These are phyloP conservation scores for Streptanthus diversifolius DNA, from an alignment of 345 rosid genomes.

Conservation along the genomic window DNA sequence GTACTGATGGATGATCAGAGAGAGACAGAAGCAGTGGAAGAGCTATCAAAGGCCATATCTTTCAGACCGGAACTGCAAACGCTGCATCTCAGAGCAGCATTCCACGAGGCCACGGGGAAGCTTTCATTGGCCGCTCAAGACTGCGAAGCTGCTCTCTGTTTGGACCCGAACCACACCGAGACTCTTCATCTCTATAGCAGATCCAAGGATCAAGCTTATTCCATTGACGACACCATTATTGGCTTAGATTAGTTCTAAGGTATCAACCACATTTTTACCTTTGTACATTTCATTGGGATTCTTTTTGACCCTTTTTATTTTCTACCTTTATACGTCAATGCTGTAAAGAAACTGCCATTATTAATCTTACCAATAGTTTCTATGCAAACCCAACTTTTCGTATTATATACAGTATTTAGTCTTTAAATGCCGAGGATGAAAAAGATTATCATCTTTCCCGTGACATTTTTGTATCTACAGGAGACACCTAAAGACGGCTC, in stretches of 20 bases:
- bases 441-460: constrained; percentile 22
- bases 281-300: background rate
- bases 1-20: constrained; percentile 94
- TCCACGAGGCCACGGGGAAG: constrained; percentile 76
- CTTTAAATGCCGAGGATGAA: constrained; percentile 9
- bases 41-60: constrained; percentile 80
- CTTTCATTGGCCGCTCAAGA: constrained; percentile 56
- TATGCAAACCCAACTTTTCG: constrained; percentile 10
- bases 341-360: constrained; percentile 7
- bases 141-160: constrained; percentile 90
- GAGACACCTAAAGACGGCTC: constrained; percentile 15
- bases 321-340: background rate
- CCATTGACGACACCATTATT: constrained; percentile 35
- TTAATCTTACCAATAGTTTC: constrained; percentile 9
- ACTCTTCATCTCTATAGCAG: constrained; percentile 69
- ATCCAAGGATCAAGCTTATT: constrained; percentile 44
- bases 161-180: constrained; percentile 75
- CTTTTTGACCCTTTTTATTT: background rate
- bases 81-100: constrained; percentile 95
- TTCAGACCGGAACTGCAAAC: constrained; percentile 87
- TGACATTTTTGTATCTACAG: constrained; percentile 24
- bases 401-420: constrained; percentile 13
- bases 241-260: constrained; percentile 25
- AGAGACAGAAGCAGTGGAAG: constrained; percentile 78
- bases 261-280: background rate